A percentile compares a stretch with the other conserved stretches of the same genome.
phyloP scores from a whole-genome alignment of 2,329 filamentous ascomycete species.

The Colletotrichum spaethianum region DNA sequence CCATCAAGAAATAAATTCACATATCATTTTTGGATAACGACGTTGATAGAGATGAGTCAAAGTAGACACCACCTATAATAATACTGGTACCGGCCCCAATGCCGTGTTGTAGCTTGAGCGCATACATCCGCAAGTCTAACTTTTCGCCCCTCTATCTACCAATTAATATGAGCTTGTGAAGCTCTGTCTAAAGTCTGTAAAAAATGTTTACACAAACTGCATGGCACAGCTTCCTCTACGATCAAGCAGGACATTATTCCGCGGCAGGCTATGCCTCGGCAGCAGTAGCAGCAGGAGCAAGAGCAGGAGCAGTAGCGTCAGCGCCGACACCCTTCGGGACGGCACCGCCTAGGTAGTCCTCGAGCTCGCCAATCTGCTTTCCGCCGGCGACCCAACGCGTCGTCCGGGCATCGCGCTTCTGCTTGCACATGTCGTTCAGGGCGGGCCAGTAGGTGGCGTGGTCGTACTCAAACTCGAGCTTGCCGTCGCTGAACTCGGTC shows the following conservation, averaged over 20 bases:
- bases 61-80: not conserved
- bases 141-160: not conserved
- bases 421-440: slow-evolving; percentile 78
- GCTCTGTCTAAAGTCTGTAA: slow-evolving; percentile 9
- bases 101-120: not conserved
- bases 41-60: no score
- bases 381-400: slow-evolving; percentile 86
- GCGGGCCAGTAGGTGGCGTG: slow-evolving; percentile 92
- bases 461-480: slow-evolving; percentile 92
- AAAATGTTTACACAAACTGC: not conserved
- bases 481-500: slow-evolving; percentile 80
- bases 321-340: slow-evolving; percentile 29
- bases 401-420: slow-evolving; percentile 73
- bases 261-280: slow-evolving; percentile 8
- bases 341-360: slow-evolving; percentile 85
- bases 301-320: not conserved
- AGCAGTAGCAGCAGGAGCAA: not conserved
- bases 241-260: not conserved
- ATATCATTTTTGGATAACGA: not conserved
- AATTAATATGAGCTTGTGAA: slow-evolving; percentile 15
- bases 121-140: not conserved
- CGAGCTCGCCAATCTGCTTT: slow-evolving; percentile 86
- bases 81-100: not conserved
- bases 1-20: not conserved
- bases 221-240: no score